These are phyloP conservation scores for Clavulina sp. DNA, from an alignment of 768 basidiomycete genomes.

Conservation along the genomic window DNA sequence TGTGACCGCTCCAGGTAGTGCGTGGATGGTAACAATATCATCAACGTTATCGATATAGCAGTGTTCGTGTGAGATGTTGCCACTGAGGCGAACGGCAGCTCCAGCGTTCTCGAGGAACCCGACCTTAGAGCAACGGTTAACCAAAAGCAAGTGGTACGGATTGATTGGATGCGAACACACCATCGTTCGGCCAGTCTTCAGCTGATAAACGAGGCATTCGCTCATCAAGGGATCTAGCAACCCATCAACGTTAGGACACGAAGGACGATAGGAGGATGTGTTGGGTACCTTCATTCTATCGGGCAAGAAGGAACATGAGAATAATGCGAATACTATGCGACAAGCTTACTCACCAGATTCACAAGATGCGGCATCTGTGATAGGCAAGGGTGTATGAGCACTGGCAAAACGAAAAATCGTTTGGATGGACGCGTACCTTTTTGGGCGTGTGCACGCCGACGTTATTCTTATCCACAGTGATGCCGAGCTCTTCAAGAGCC, in stretches of 20 bases:
- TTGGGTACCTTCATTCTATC: constrained; percentile 48
- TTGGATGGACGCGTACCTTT: constrained; percentile 31
- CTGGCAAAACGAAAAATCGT: not conserved
- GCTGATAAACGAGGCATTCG: constrained; percentile 84
- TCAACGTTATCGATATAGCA: constrained; percentile 79
- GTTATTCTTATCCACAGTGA: constrained; percentile 90
- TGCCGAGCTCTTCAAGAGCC: constrained; percentile 92
- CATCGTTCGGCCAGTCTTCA: constrained; percentile 69
- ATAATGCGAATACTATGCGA: not conserved
- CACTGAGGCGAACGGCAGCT: constrained; percentile 75
- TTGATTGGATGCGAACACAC: constrained; percentile 23
- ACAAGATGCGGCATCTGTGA: constrained; percentile 80
- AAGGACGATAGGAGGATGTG: not conserved
- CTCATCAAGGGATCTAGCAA: constrained; percentile 81
- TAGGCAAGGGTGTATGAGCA: too few relatives aligned
- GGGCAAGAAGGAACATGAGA: not conserved
- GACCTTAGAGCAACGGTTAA: constrained; percentile 29
- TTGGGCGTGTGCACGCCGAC: constrained; percentile 98
- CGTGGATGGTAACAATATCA: constrained; percentile 68
- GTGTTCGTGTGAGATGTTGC: constrained; percentile 84
- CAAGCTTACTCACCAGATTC: constrained; percentile 50
- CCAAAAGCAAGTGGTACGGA: not conserved
- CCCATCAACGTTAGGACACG: constrained; percentile 8
- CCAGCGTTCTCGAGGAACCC: constrained; percentile 75
- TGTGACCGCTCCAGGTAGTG: constrained; percentile 65